Percentiles rank a stretch among this genome's conserved stretches.
phyloP scores from a whole-genome alignment of 192 early-diverging fungal genomes.

The Coemansia sp. region DNA sequence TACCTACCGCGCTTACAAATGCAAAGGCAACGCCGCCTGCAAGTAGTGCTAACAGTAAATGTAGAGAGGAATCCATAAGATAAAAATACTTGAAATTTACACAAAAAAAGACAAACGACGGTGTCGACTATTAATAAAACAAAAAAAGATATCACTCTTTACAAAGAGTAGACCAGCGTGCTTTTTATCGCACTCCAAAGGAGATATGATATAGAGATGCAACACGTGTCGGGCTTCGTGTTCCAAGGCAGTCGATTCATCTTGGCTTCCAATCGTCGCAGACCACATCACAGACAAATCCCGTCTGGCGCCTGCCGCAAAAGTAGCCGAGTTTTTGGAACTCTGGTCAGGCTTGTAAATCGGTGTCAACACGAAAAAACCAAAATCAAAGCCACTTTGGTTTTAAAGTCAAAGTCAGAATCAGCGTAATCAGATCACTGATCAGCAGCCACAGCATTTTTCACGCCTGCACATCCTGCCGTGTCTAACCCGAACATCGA shows the following conservation, averaged over 20 bases:
- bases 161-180: neutral
- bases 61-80: neutral
- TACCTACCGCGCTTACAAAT: conserved; percentile 4
- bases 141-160: too few species aligned
- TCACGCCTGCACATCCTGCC: too few species aligned
- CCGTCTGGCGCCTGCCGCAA: neutral
- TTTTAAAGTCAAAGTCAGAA: too few species aligned
- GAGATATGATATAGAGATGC: neutral
- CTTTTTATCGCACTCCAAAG: neutral
- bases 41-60: neutral
- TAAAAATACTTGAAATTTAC: conserved; percentile 1
- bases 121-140: neutral
- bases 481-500: too few species aligned
- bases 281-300: conserved; percentile 4
- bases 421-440: too few species aligned
- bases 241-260: neutral
- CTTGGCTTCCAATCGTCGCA: conserved; percentile 2
- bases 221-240: neutral
- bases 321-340: neutral
- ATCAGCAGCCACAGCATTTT: too few species aligned
- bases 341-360: neutral
- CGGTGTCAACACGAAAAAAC: too few species aligned
- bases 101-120: neutral
- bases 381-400: too few species aligned
- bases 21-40: neutral